Evolutionary conservation across 2,329 filamentous ascomycete species (phyloP), one percentile per base, ranked within the genome.

Genomic region (Purpureocillium lavendulum): DNA sequence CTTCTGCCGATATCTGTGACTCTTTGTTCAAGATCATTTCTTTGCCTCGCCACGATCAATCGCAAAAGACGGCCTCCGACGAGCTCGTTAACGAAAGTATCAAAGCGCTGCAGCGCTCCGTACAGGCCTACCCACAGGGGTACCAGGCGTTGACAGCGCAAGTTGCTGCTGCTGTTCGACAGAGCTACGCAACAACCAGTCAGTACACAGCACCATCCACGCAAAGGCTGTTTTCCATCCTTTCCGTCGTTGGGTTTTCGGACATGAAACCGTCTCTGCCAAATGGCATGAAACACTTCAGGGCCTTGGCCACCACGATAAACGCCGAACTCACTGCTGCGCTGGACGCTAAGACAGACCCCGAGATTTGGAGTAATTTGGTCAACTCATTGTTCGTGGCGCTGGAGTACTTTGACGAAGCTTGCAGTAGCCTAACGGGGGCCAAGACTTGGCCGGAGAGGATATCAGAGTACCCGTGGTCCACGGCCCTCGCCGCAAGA

Each of bases 191-290:
- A 4, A 38, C 38, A 11, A 42, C 47, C 4, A 41, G 39, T 9
- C 26, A 45, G 2, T 49, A 56, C 9, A 49, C 52, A 4, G 46
- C 52, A 4, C 46, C 49, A 4, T 47, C 54, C 32, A 49, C 67
- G 5, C 55, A 58, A 24, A 52, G 52, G 21, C 55, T 72, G 3
- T 58, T 70, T 4, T 59, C 62, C 9, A 60, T 69, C 2, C 47
- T 78, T 3, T 67, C 68, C 3, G 70, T 66, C 39, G 59, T 77
- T 35, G 69, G 69, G 21, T 73, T 69, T 49, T 72, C 69, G 2
- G 56, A 63, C 31, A 42, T 64, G 1, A 59, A 62, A 1, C 46
- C 41, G 2, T 42, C 34, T 8, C 42, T 49, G 4, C 46, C 47
- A 2, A 46, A 51, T 6, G 53, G 56, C 2, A 51, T 69, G n/a